phyloP scores from a whole-genome alignment of 352 stramenopile species.

The Phytophthora tentaculata region DNA sequence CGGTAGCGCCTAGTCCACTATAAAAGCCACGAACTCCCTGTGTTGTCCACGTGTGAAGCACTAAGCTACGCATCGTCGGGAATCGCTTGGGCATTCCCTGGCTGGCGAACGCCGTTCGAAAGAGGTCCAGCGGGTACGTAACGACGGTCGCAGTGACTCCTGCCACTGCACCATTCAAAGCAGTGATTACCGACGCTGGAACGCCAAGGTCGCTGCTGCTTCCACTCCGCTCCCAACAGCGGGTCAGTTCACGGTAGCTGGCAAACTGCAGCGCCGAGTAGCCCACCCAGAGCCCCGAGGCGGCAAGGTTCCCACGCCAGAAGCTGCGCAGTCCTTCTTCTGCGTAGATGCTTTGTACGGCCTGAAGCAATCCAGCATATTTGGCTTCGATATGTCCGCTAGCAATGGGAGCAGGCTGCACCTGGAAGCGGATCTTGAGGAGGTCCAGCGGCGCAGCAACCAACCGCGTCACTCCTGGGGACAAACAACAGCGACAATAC shows the following conservation, averaged over 20 bases:
- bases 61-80: conserved; percentile 81
- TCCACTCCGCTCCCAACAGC: conserved; percentile 41
- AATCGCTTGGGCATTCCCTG: conserved; percentile 88
- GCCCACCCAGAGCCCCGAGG: conserved; percentile 79
- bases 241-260: conserved; percentile 59
- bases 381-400: conserved; percentile 33
- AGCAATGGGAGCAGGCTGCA: conserved; percentile 66
- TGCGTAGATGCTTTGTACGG: conserved; percentile 69
- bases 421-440: conserved; percentile 86
- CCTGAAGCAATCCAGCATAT: conserved; percentile 62
- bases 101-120: conserved; percentile 93
- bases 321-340: conserved; percentile 86
- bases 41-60: conserved; percentile 67
- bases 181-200: conserved; percentile 48
- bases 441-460: conserved; percentile 81
- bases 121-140: conserved; percentile 96
- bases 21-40: conserved; percentile 90
- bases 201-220: not conserved
- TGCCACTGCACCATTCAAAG: conserved; percentile 84
- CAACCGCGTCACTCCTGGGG: conserved; percentile 63
- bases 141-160: conserved; percentile 87
- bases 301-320: conserved; percentile 84
- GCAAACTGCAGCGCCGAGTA: conserved; percentile 86
- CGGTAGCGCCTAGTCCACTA: conserved; percentile 82
- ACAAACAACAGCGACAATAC: conserved; percentile 1